Evolutionary conservation across 345 rosid genomes (phyloP), one percentile per base, ranked within the genome.

Genomic region (Eucalyptus rudis): DNA sequence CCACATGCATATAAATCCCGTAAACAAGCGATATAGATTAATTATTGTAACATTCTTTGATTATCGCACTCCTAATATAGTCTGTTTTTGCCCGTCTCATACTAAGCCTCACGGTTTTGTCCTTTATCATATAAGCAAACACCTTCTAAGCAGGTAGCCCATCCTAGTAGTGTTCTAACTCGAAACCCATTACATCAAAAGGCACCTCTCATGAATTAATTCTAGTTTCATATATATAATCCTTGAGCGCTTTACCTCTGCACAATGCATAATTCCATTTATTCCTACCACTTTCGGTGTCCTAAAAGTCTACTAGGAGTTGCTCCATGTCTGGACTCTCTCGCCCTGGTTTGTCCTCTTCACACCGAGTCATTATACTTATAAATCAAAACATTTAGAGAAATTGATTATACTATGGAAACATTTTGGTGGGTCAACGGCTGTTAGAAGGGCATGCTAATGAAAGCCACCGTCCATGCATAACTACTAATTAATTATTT

Each of bases 41-140:
- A 4, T 31, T 31, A 16, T 31, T 5, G 1, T 66, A 13, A 25
- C 31, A 59, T 25, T 59, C 31, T 29, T 4, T 4, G 66, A 59
- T 59, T 59, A 59, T 29, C 15, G 0, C 31, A 16, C 22, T 8
- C 0, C 0, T 31, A 8, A 6, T 66, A 66, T 66, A 16, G 6
- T 31, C 43, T 7, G 2, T 66, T 66, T 66, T 66, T 33, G 17
- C 11, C 19, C 43, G 0, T 31, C 24, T 10, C 10, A 8, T 66
- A 0, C 5, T 5, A 19, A 66, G 6, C 2, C 6, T 31, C 43
- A 8, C 7, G 0, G 0, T 66, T 31, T 31, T 66, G 1, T 66
- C 79, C 22, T 31, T 31, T 31, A 20, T 6, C 81, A 2, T 9
- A 71, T 4, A 5, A 40, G 11, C 3, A 71, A 4, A 0, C 13